Percentiles rank a stretch among this genome's conserved stretches.
Evolutionary conservation across 192 early-diverging fungal species (phyloP).

Genomic region (Diversispora epigaea): DNA sequence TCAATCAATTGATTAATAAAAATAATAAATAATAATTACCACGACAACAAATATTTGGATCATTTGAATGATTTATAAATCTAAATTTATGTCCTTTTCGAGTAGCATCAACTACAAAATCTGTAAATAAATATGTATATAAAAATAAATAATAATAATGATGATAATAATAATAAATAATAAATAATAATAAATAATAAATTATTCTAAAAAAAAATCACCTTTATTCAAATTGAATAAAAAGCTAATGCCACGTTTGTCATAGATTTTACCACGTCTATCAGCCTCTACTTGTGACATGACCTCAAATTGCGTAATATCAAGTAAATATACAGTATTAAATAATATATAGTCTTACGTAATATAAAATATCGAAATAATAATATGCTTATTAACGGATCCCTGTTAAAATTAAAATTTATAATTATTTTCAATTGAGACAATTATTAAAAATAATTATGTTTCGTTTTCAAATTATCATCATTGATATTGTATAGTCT

Average conservation of each 20-base stretch:
- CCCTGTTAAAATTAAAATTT: too few species aligned
- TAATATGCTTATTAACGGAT: too few species aligned
- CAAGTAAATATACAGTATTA: background rate
- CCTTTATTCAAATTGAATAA: constrained; percentile 34
- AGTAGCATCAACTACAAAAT: constrained; percentile 30
- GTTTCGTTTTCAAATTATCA: too few species aligned
- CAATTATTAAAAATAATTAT: too few species aligned
- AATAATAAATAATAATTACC: constrained; percentile 15
- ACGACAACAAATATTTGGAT: constrained; percentile 25
- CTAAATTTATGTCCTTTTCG: constrained; percentile 33
- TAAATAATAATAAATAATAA: background rate
- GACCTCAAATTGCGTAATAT: background rate
- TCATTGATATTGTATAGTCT: too few species aligned
- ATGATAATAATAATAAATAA: background rate
- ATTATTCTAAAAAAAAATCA: background rate
- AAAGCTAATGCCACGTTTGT: constrained; percentile 29
- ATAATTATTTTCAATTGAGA: too few species aligned
- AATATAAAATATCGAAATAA: too few species aligned
- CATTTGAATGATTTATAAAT: constrained; percentile 31
- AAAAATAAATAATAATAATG: background rate
- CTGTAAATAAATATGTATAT: background rate
- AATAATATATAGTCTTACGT: background rate
- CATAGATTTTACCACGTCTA: constrained; percentile 31
- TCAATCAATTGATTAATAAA: background rate
- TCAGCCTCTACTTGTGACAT: constrained; percentile 29